These are phyloP conservation scores for Taiwanofungus camphoratus DNA, from an alignment of 1,284 basidiomycete species.

Conservation along the genomic window DNA sequence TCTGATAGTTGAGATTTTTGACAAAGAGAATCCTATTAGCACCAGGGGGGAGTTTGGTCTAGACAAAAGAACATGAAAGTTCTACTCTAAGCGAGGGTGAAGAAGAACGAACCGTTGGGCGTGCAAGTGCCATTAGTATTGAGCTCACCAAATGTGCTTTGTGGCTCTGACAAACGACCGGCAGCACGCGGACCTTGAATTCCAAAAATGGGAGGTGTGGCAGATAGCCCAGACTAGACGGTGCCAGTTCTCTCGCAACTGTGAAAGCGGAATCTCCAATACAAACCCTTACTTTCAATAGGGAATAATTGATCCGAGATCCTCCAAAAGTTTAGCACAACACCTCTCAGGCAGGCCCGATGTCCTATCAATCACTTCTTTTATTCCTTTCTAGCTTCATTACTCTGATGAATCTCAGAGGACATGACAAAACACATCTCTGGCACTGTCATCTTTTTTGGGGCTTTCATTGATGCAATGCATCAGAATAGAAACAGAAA, in stretches of 20 bases:
- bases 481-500: too few relatives aligned
- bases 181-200: slow-evolving; percentile 8
- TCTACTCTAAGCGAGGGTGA: not conserved
- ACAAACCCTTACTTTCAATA: too few relatives aligned
- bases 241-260: not conserved
- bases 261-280: not conserved
- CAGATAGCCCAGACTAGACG: not conserved
- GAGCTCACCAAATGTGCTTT: not conserved
- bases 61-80: slow-evolving; percentile 3
- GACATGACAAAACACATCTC: too few relatives aligned
- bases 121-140: slow-evolving; percentile 48
- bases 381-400: too few relatives aligned
- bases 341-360: too few relatives aligned
- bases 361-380: too few relatives aligned
- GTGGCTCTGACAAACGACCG: slow-evolving; percentile 8
- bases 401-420: too few relatives aligned
- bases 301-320: too few relatives aligned
- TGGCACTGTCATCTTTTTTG: too few relatives aligned
- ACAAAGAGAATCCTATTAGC: slow-evolving; percentile 84
- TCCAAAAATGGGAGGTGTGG: slow-evolving; percentile 9
- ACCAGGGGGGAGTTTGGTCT: slow-evolving; percentile 81
- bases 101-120: slow-evolving; percentile 51
- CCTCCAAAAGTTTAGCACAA: too few relatives aligned
- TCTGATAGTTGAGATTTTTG: slow-evolving; percentile 93
- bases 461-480: too few relatives aligned